phyloP scores from a whole-genome alignment of 2,329 filamentous ascomycete genomes.

The Bipolaris gigantea region DNA sequence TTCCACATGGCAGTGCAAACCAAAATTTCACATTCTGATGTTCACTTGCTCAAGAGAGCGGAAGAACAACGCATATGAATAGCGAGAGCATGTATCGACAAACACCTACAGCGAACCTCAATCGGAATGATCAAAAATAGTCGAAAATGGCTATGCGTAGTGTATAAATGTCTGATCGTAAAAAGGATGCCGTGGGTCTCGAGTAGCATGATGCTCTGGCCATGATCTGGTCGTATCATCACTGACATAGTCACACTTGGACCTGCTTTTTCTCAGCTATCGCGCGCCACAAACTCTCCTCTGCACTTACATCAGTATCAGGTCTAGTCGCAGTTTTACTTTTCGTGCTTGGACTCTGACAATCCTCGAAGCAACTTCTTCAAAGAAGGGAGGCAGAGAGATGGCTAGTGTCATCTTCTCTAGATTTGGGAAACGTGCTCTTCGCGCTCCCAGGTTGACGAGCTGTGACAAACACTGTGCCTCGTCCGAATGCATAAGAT shows the following conservation, averaged over 20 bases:
- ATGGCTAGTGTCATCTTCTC: constrained; percentile 10
- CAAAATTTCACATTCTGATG: too few relatives aligned
- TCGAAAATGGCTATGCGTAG: background rate
- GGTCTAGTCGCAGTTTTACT: background rate
- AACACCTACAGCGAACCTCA: too few relatives aligned
- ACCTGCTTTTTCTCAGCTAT: constrained; percentile 2
- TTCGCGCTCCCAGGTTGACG: constrained; percentile 4
- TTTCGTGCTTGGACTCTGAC: constrained; percentile 7
- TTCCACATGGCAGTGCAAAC: too few relatives aligned
- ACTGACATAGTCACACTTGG: background rate
- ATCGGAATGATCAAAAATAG: too few relatives aligned
- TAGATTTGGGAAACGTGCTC: constrained; percentile 6
- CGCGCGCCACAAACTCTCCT: background rate
- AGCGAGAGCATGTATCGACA: background rate
- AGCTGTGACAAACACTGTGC: constrained; percentile 13
- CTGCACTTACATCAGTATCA: constrained; percentile 8
- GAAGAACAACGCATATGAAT: background rate
- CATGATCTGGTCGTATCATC: constrained; percentile 3
- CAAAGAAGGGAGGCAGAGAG: constrained; percentile 6
- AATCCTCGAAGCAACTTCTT: constrained; percentile 8
- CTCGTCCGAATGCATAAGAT: constrained; percentile 15
- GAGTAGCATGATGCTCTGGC: constrained; percentile 9
- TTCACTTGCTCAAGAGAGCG: too few relatives aligned
- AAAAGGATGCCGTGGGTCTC: constrained; percentile 7
- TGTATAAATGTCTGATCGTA: background rate